Evolutionary conservation across 192 early-diverging fungal genomes (phyloP).

Genomic region (Entomortierella parvispora): DNA sequence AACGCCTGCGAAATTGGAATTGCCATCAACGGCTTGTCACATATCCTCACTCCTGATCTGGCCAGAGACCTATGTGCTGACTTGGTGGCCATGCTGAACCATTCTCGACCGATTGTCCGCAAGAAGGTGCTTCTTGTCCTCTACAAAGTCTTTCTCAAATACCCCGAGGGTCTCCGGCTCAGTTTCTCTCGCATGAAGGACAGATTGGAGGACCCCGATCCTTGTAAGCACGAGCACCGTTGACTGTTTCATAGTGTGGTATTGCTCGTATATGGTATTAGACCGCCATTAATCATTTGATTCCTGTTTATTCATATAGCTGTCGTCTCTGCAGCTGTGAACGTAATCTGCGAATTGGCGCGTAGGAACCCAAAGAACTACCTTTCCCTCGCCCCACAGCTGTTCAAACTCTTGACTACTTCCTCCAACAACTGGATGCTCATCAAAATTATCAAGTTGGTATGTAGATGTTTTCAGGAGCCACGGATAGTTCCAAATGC

Average conservation of each 20-base stretch:
- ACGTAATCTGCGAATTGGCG: slow-evolving; percentile 97
- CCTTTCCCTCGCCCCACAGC: slow-evolving; percentile 91
- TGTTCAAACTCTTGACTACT: slow-evolving; percentile 91
- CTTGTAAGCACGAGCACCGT: slow-evolving; percentile 62
- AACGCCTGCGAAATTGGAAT: slow-evolving; percentile 85
- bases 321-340: slow-evolving; percentile 93
- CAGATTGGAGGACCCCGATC: slow-evolving; percentile 90
- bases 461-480: slow-evolving; percentile 37
- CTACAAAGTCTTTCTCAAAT: slow-evolving; percentile 90
- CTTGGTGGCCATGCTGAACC: slow-evolving; percentile 86
- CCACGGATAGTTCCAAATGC: background rate
- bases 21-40: slow-evolving; percentile 92
- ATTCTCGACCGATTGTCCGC: slow-evolving; percentile 92
- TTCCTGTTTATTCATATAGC: too few species aligned
- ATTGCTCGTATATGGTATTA: slow-evolving; percentile 2
- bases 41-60: slow-evolving; percentile 92
- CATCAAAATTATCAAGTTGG: slow-evolving; percentile 99
- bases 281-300: background rate
- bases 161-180: slow-evolving; percentile 86
- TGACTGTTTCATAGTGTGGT: background rate
- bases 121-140: slow-evolving; percentile 90
- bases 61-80: slow-evolving; percentile 90
- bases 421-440: slow-evolving; percentile 98
- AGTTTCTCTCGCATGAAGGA: slow-evolving; percentile 89
- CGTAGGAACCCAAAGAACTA: slow-evolving; percentile 93